Conservation (phyloP, 2,329 filamentous ascomycete genomes). For the Alternaria triticimaculans region DNA sequence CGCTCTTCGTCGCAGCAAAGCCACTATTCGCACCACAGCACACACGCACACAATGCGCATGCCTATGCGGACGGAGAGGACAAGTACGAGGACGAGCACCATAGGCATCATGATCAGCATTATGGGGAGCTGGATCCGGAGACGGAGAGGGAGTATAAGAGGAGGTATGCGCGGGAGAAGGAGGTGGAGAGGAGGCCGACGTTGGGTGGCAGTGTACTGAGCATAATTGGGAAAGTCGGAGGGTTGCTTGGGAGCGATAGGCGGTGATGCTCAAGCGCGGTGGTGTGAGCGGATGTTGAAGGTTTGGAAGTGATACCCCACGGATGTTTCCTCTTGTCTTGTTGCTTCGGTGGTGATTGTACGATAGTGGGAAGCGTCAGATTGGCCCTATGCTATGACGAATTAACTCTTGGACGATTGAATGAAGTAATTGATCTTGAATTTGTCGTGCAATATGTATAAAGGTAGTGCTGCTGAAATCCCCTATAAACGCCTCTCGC, state of each 20-base stretch:
- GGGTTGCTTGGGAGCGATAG: slow-evolving; percentile 14
- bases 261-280: background rate
- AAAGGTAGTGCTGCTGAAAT: background rate
- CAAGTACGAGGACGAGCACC: background rate
- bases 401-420: background rate
- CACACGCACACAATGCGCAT: slow-evolving; percentile 12
- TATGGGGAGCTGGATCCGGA: slow-evolving; percentile 20
- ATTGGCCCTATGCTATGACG: background rate
- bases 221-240: slow-evolving; percentile 20
- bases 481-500: background rate
- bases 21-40: background rate
- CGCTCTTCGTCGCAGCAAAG: slow-evolving; percentile 12
- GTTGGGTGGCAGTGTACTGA: slow-evolving; percentile 35
- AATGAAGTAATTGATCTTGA: background rate
- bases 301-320: background rate
- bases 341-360: background rate
- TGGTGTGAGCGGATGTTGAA: background rate
- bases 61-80: slow-evolving; percentile 14
- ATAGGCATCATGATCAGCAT: background rate
- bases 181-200: slow-evolving; percentile 35
- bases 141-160: slow-evolving; percentile 22
- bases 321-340: background rate
- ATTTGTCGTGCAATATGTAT: background rate
- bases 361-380: background rate
- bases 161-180: slow-evolving; percentile 21